phyloP scores from a whole-genome alignment of 139 green algal genomes.

The Bryopsis sp. region DNA sequence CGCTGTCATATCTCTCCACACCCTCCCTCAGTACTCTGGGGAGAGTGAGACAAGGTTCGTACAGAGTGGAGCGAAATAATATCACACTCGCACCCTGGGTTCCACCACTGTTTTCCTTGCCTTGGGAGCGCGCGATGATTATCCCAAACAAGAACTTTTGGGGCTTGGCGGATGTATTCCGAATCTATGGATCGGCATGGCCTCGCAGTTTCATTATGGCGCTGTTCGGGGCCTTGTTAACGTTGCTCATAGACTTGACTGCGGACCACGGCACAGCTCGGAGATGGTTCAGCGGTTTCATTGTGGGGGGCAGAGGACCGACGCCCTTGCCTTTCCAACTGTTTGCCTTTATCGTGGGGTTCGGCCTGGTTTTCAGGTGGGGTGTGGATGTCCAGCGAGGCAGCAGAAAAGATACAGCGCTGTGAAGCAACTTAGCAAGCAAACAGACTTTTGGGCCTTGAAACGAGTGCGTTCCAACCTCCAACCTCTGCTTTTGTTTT shows the following conservation, averaged over 20 bases:
- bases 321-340: slow-evolving; percentile 21
- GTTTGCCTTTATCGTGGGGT: slow-evolving; percentile 26
- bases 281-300: not conserved
- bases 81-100: too few species aligned
- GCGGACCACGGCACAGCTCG: not conserved
- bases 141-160: not conserved
- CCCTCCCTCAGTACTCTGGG: too few species aligned
- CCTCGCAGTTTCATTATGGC: not conserved
- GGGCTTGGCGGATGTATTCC: not conserved
- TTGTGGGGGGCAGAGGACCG: not conserved
- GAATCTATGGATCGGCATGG: not conserved
- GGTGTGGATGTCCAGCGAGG: too few species aligned
- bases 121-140: not conserved
- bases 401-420: too few species aligned
- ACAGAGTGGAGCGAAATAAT: too few species aligned
- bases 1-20: too few species aligned
- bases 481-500: too few species aligned
- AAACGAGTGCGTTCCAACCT: too few species aligned
- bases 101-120: not conserved
- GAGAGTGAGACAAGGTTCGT: too few species aligned
- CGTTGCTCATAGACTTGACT: not conserved
- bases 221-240: not conserved
- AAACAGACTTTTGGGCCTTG: too few species aligned
- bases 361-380: slow-evolving; percentile 18
- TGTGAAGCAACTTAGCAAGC: too few species aligned